Evolutionary conservation across 306 rosid genomes (phyloP).

Genomic region (Castanea mollissima): DNA sequence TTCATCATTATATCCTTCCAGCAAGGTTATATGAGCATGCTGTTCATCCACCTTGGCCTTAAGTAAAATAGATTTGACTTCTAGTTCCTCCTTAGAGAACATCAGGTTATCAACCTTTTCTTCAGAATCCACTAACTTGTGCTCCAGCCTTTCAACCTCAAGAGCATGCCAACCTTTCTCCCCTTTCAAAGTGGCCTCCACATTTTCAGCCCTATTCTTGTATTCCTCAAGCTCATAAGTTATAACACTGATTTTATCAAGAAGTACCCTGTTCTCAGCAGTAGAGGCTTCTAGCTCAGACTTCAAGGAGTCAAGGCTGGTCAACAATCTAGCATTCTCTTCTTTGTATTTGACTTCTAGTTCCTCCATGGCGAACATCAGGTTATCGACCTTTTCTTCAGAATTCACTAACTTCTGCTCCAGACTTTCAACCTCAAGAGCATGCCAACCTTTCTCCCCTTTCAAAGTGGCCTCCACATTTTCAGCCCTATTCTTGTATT

Average conservation of each 20-base stretch:
- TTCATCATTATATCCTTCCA: slow-evolving; percentile 61
- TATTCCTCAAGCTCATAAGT: slow-evolving; percentile 48
- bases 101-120: slow-evolving; percentile 61
- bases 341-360: slow-evolving; percentile 54
- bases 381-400: slow-evolving; percentile 55
- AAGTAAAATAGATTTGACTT: slow-evolving; percentile 64
- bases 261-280: slow-evolving; percentile 48
- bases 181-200: slow-evolving; percentile 26
- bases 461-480: slow-evolving; percentile 32
- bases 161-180: slow-evolving; percentile 40
- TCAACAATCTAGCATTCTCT: slow-evolving; percentile 60
- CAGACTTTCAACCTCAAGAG: slow-evolving; percentile 61
- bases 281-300: slow-evolving; percentile 55
- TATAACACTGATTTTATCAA: slow-evolving; percentile 46
- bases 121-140: slow-evolving; percentile 45
- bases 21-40: slow-evolving; percentile 37
- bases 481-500: slow-evolving; percentile 40
- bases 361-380: slow-evolving; percentile 68
- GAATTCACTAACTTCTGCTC: slow-evolving; percentile 52
- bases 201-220: slow-evolving; percentile 39
- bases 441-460: slow-evolving; percentile 29
- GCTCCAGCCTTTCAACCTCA: slow-evolving; percentile 65
- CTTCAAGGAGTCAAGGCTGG: slow-evolving; percentile 47
- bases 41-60: slow-evolving; percentile 68
- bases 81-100: slow-evolving; percentile 70